Conservation (phyloP, 2,329 filamentous ascomycete genomes). For the Alternaria sp. region DNA sequence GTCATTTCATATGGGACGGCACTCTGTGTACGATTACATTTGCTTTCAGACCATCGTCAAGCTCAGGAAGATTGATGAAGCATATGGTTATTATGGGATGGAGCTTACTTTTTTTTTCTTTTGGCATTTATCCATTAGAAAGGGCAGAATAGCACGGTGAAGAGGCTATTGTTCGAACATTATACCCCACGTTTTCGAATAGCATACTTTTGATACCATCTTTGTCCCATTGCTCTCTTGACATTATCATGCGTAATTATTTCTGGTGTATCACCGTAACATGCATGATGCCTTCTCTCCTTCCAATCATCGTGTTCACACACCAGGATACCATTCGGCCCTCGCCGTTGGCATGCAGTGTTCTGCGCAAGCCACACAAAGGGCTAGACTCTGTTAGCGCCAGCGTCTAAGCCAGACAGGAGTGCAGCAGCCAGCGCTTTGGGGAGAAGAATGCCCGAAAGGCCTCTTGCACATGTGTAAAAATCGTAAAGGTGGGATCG, state of each 20-base stretch:
- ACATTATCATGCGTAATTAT: background rate
- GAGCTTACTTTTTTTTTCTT: background rate
- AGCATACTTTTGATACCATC: slow-evolving; percentile 2
- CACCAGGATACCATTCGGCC: slow-evolving; percentile 19
- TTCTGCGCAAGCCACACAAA: slow-evolving; percentile 41
- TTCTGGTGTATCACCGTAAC: background rate
- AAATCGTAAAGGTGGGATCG: slow-evolving; percentile 3
- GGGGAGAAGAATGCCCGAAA: background rate
- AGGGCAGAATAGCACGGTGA: background rate
- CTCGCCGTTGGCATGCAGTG: slow-evolving; percentile 24
- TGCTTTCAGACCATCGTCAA: slow-evolving; percentile 5
- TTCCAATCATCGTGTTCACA: slow-evolving; percentile 12
- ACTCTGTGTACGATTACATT: slow-evolving; percentile 10
- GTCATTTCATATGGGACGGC: slow-evolving; percentile 6
- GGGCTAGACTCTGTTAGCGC: slow-evolving; percentile 37
- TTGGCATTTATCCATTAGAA: background rate
- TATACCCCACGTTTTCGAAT: slow-evolving; percentile 17
- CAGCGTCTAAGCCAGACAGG: background rate
- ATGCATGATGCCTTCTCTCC: background rate
- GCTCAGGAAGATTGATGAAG: slow-evolving; percentile 15
- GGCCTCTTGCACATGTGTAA: background rate
- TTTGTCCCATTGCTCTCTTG: background rate
- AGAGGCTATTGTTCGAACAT: slow-evolving; percentile 14
- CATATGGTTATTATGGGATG: slow-evolving; percentile 11
- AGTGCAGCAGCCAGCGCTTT: background rate